Evolutionary conservation across 179 eudicot species (phyloP), one percentile per base, ranked within the genome.

Genomic region (Sideroxylon spinosum): DNA sequence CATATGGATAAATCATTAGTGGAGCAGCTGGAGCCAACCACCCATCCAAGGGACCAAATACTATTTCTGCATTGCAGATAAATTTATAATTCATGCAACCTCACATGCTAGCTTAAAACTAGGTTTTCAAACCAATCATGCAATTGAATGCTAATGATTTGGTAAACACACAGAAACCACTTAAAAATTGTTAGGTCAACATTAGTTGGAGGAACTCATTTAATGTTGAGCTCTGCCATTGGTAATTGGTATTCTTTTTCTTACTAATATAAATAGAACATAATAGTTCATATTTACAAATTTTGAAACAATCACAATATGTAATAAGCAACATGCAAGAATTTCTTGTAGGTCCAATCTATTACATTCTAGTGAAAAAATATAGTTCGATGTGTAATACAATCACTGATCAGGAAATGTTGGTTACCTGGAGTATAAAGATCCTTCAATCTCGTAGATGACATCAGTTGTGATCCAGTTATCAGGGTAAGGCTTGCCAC

Each of bases 401-500:
- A 65, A 78, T 80, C 73, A 63, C 26, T 61, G 55, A 78, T 64
- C 49, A 64, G 67, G 57, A 72, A 59, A 65, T 73, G 76, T 56
- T 29, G 70, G 84, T 77, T 83, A 92, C 98, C 98, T 91, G 78
- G 98, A 89, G 74, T 91, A 87, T 68, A 95, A 78, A 71, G 95
- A 91, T 78, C 98, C 98, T 88, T 95, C 98, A 84, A 87, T 61
- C 89, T 95, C 98, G 84, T 91, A 95, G 75, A 93, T 86, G 77
- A 91, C 82, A 86, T 95, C 98, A 80, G 98, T 95, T 82, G 90
- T 83, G 75, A 95, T 95, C 98, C 98, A 95, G 86, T 95, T 95
- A 82, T 95, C 98, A 76, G 98, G 98, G 78, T 95, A 95, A 75
- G 98, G 97, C 91, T 95, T 95, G 84, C 98, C 98, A 81, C 98